Evolutionary conservation across 768 basidiomycete species (phyloP), one percentile per base, ranked within the genome.

Genomic region (Boletus tomentosulus): DNA sequence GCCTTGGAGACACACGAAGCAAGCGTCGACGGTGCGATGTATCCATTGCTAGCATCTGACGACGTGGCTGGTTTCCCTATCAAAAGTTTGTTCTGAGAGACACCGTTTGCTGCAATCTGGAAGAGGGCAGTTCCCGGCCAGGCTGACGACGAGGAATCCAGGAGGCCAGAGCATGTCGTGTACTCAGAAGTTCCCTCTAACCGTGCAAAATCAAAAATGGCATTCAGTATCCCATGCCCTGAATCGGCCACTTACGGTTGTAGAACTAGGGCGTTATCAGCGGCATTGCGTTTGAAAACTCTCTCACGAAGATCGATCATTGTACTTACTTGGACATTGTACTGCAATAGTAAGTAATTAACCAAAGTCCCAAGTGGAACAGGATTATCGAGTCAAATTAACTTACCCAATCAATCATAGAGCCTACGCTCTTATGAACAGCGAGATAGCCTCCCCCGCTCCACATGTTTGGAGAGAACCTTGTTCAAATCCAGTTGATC

Each of bases 41-140:
- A 80, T 4, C 76, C 83, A 57, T 80, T 86, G 56, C 56, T 76
- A 2, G 85, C 83, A 50, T 82, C 80, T 9, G 70, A 61, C 8
- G 57, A 58, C 0, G 74, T 54, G 2, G 81, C 83, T 2, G 87
- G 87, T 68, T 91, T 91, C 6, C 88, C 88, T 61, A 91, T 86
- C 55, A 89, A 82, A 48, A 89, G 74, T 69, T 91, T 89, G 65
- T 78, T 67, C 46, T 82, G 62, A 3, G 76, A 65, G 8, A 89
- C 79, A 24, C 84, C 85, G 53, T 70, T 78, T 1, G 76, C 75
- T 19, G 71, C 69, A 50, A 81, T 79, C 59, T 81, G 71, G 65
- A 81, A 77, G 34, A 81, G 63, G 0, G 77, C 68, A 1, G 75
- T 73, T 19, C 69, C 50, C 0, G 80, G 79, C 68, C 67, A 81